Base-by-base conservation (phyloP, 2,329 filamentous ascomycete genomes). In the Lojkania enalia region DNA sequence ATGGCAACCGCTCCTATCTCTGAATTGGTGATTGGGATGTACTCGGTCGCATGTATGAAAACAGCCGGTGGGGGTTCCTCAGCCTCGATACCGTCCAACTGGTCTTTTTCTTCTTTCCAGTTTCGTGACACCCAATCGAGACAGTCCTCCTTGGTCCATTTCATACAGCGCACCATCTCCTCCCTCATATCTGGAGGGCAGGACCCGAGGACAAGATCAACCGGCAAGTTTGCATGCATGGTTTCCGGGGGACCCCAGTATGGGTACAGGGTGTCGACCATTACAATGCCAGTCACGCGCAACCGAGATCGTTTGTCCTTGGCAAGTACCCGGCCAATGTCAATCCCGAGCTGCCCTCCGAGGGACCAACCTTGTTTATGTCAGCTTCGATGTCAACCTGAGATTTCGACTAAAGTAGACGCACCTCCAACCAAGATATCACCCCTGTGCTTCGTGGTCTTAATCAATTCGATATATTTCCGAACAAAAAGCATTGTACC, bases 1-100 rank as follows among this genome's bases (percentile, higher is more conserved):
- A 33, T 33, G 30, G 30, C 9, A 33, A 33, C 30, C 15, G 30
- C 30, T 33, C 30, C 30, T 7, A 7, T 33, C 30, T 33, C 30
- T 11, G 15, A 33, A 33, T 33, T 16, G 30, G 9, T 16, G 15
- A 33, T 9, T 16, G 15, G 30, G 30, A 33, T 33, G 30, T 33
- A 33, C 30, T 33, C 30, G 30, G 30, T 33, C 30, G 30, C 30
- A 33, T 33, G 30, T 33, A 33, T 33, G 30, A 33, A 33, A 33
- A 33, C 30, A 11, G 30, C 16, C 30, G 30, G 30, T 33, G 30
- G 30, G 15, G 30, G 30, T 33, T 33, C 30, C 30, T 33, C 30
- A 33, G 30, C 30, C 30, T 33, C 30, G 30, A 33, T 33, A 33
- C 30, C 30, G 9, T 33, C 30, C 30, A 33, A 33, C 30, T 33